phyloP scores from a whole-genome alignment of 177 flowering plant genomes.

The Tripterygium wilfordii region DNA sequence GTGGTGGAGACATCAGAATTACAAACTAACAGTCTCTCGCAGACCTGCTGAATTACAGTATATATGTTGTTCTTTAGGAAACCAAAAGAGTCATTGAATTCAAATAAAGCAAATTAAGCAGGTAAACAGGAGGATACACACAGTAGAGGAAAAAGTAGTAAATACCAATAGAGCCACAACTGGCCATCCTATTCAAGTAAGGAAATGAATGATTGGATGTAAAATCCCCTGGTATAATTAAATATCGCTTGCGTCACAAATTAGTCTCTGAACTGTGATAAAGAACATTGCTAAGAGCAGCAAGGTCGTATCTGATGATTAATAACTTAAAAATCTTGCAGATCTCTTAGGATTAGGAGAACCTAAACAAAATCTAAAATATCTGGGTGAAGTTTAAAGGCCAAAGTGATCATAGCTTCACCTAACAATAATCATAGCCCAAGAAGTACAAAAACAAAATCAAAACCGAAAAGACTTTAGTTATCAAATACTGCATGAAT shows the following conservation, averaged over 20 bases:
- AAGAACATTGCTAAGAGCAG: not conserved
- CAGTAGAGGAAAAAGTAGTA: not conserved
- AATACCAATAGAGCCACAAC: not conserved
- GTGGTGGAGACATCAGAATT: slow-evolving; percentile 56
- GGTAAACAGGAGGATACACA: too few relatives aligned
- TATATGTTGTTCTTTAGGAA: not conserved
- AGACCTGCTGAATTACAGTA: slow-evolving; percentile 1
- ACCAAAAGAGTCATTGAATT: not conserved
- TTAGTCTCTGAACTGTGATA: not conserved
- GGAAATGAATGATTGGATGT: not conserved
- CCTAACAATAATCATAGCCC: too few relatives aligned
- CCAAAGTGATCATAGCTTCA: too few relatives aligned
- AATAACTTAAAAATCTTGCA: too few relatives aligned
- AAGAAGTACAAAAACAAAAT: too few relatives aligned
- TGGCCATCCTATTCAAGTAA: slow-evolving; percentile 4
- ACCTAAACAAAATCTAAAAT: too few relatives aligned
- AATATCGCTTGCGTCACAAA: slow-evolving; percentile 4
- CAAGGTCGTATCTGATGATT: too few relatives aligned
- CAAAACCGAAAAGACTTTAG: too few relatives aligned
- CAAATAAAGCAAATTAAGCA: too few relatives aligned
- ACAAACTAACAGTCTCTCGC: not conserved
- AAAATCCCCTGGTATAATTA: not conserved
- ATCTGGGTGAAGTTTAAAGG: too few relatives aligned
- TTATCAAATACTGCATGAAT: too few relatives aligned
- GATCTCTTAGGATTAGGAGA: too few relatives aligned